Evolutionary conservation across 257 asterid genomes (phyloP), one percentile per base, ranked within the genome.

Genomic region (Mentha longifolia): DNA sequence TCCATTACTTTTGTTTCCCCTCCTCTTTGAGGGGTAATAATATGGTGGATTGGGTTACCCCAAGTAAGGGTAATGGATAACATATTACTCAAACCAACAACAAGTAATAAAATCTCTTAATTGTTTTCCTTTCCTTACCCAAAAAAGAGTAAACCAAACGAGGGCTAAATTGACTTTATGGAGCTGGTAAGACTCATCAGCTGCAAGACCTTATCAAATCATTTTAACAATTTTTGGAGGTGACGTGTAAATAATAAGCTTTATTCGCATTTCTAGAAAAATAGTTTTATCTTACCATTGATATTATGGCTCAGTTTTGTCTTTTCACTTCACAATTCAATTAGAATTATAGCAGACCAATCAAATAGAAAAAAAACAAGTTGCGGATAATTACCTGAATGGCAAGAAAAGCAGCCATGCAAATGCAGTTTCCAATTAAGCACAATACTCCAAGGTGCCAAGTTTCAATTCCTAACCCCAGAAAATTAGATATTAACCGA

Each of bases 361-460:
- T 2, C 25, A 22, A 22, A 22, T 22, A 22, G 25, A 22, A 22
- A 22, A 22, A 22, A 4, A 4, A 60, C 12, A 4, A 6, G 9
- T 64, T 12, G 66, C 37, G 17, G 3, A 76, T 41, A 33, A 74
- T 68, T 79, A 93, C 98, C 94, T 91, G 98, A 84, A 89, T 51
- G 50, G 96, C 87, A 25, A 95, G 74, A 79, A 82, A 95, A 61
- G 90, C 78, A 46, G 97, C 95, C 95, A 88, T 84, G 84, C 91
- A 88, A 81, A 88, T 78, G 76, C 97, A 93, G 81, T 93, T 91
- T 60, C 96, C 98, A 54, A 91, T 85, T 52, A 93, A 89, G 84
- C 97, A 93, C 68, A 93, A 70, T 62, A 91, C 88, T 31, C 98
- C 98, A 28, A 93, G 80, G 75, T 91, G 92, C 97, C 97, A 93